These are phyloP conservation scores for Sonneratia caseolaris DNA, from an alignment of 345 rosid species.

Conservation along the genomic window DNA sequence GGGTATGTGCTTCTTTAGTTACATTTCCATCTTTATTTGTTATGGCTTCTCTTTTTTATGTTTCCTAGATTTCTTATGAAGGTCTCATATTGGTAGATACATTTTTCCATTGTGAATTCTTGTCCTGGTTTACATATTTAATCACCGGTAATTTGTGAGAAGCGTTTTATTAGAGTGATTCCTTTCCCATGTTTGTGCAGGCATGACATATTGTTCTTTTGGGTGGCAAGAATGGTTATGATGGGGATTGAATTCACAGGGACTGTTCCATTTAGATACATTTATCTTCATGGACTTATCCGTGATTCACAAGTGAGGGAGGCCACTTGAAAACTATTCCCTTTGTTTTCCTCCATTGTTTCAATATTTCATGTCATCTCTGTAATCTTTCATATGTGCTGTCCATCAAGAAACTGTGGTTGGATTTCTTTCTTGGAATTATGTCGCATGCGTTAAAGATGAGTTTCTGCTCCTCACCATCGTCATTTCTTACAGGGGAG, in stretches of 20 bases:
- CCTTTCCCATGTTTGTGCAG: slow-evolving; percentile 42
- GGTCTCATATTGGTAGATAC: background rate
- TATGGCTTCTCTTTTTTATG: background rate
- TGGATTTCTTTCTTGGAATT: background rate
- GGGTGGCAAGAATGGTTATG: slow-evolving; percentile 99
- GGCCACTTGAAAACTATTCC: slow-evolving; percentile 6
- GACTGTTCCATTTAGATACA: slow-evolving; percentile 75
- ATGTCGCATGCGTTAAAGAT: background rate
- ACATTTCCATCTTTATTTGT: background rate
- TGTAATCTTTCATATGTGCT: background rate
- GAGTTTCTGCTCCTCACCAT: background rate
- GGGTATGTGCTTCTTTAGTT: slow-evolving; percentile 39
- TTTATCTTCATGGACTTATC: slow-evolving; percentile 93
- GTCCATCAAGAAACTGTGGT: background rate
- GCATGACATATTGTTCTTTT: slow-evolving; percentile 96
- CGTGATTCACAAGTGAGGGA: slow-evolving; percentile 76
- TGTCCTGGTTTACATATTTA: background rate
- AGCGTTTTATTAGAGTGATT: background rate
- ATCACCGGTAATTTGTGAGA: background rate
- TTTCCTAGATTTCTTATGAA: background rate
- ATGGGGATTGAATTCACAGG: slow-evolving; percentile 99
- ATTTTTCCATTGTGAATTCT: background rate
- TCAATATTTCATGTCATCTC: background rate
- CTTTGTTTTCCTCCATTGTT: background rate
- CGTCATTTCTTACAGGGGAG: slow-evolving; percentile 54